Evolutionary conservation across 2,329 filamentous ascomycete species (phyloP), one percentile per base, ranked within the genome.

Genomic region (Sporothrix mexicana): DNA sequence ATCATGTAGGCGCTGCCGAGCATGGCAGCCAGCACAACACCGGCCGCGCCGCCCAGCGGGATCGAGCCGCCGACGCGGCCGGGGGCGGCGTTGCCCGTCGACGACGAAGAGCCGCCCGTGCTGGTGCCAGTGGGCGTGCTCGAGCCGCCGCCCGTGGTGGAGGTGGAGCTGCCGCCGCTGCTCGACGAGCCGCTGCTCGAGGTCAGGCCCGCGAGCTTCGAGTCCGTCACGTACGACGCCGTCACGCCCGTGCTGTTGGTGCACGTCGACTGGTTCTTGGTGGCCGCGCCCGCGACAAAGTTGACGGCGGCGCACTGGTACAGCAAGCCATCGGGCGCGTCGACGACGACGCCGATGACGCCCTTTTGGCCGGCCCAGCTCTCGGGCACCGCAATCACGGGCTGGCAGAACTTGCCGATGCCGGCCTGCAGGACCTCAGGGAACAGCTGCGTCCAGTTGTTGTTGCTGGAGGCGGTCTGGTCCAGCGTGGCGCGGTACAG

Each of bases 401-500:
- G 84, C 76, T 86, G 79, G 79, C 89, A 91, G 75, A 86, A 88
- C 68, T 81, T 79, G 71, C 88, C 88, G 1, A 86, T 80, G 17
- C 88, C 87, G 71, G 79, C 86, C 80, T 91, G 88, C 76, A 82
- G 78, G 47, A 88, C 81, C 70, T 88, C 84, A 43, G 85, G 85
- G 77, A 84, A 86, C 69, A 89, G 77, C 77, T 88, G 81, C 36
- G 85, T 84, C 88, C 88, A 90, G 77, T 85, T 85, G 72, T 85
- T 85, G 72, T n/a, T 67, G 23, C 81, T 80, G 61, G 78, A 77
- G 59, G 83, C 85, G 12, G 81, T 81, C 66, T 81, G 76, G 76
- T 88, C 87, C 23, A 85, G 81, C 13, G 87, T 90, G 75, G 84
- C 86, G 74, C 88, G 88, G 81, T 88, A 87, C 17, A 90, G 82